Evolutionary conservation across 345 rosid genomes (phyloP), one percentile per base, ranked within the genome.

Genomic region (Boechera divaricarpa): DNA sequence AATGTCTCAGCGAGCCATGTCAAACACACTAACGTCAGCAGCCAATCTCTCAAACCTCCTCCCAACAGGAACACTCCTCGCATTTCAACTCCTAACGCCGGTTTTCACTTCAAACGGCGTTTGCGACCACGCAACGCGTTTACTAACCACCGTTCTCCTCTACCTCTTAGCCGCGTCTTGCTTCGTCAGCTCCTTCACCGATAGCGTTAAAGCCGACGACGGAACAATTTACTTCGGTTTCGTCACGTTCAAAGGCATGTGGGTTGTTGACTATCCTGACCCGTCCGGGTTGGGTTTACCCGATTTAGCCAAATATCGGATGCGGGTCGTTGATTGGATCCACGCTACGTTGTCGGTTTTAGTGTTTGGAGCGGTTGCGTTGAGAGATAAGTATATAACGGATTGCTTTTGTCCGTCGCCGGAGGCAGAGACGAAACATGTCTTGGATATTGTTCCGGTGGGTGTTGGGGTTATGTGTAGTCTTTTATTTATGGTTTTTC

Each of bases 21-120:
- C 94, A 21, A 90, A 82, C 76, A 87, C 98, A 55, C 82, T 91
- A 26, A 86, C 91, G 3, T 85, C 84, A 82, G 87, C 94, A 21
- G 96, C 98, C 4, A 91, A 94, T 82, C 86, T 94, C n/a, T 94
- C 98, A 32, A 94, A 94, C 83, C 96, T 94, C 51, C 97, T 94
- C 61, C 98, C 98, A 0, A 94, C 98, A 1, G 97, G 98, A 5
- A 91, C 97, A 32, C 87, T 94, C 61, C 45, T 94, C 18, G 94
- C 98, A 39, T 91, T 94, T 82, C 96, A 94, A 75, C 87, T 94
- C 69, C 86, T 94, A 47, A 86, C 87, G 1, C 97, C 98, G 1
- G 68, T 81, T 69, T 94, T 94, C 81, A 91, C 97, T 67, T 86
- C 82, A 83, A 89, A 91, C 78, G 97, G 96, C 28, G 74, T 83